These are phyloP conservation scores for Pterulicium gracile DNA, from an alignment of 1,284 basidiomycete genomes.

Conservation along the genomic window DNA sequence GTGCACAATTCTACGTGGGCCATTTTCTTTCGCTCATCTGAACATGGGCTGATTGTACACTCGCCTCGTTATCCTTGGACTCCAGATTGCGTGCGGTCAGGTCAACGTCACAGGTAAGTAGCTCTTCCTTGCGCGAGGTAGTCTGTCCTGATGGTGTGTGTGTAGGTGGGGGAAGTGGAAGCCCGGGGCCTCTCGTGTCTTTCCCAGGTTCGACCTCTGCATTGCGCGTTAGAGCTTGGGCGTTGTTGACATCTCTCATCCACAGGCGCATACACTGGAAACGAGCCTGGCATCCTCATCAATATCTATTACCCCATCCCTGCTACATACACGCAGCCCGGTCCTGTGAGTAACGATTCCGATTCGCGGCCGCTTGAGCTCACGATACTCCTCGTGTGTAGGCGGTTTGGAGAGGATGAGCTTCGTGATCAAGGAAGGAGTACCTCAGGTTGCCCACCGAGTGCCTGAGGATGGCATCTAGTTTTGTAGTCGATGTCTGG, in stretches of 20 bases:
- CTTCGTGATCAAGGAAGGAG: too few species aligned
- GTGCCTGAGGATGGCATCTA: too few species aligned
- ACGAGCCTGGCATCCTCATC: constrained; percentile 19
- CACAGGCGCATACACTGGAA: constrained; percentile 20
- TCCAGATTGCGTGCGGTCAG: constrained; percentile 23
- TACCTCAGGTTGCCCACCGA: too few species aligned
- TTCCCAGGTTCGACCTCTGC: constrained; percentile 18
- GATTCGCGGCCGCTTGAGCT: neutral
- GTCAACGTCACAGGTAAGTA: constrained; percentile 22
- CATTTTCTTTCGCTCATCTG: neutral
- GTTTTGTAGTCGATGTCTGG: too few species aligned
- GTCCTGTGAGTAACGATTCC: constrained; percentile 19
- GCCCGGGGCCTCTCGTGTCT: constrained; percentile 21
- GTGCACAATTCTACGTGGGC: constrained; percentile 2
- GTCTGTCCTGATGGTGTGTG: neutral
- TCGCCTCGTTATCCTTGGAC: too few species aligned
- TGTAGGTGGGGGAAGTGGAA: constrained; percentile 15
- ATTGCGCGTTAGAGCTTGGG: neutral
- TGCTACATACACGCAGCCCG: constrained; percentile 24
- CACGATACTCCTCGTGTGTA: constrained; percentile 8
- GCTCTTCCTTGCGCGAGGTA: neutral
- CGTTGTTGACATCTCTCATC: too few species aligned
- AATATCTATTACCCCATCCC: constrained; percentile 30
- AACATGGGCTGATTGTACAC: neutral
- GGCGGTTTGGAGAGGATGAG: constrained; percentile 23